phyloP scores from a whole-genome alignment of 1,139 yeast genomes.

The Maudiozyma humilis region DNA sequence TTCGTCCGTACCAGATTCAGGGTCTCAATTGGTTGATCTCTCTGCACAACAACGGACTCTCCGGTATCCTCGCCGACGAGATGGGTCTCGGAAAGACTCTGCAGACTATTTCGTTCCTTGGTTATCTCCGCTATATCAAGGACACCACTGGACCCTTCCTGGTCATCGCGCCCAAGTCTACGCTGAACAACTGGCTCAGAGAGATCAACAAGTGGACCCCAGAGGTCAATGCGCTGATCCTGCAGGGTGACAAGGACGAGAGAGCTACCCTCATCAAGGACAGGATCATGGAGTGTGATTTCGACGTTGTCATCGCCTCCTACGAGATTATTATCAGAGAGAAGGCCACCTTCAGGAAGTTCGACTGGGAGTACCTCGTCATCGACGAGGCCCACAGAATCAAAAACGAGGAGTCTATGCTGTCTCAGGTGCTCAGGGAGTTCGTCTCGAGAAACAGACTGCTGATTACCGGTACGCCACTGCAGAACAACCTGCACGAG shows the following conservation, averaged over 20 bases:
- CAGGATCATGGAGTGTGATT: constrained; percentile 58
- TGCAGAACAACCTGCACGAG: constrained; percentile 91
- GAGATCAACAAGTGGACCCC: constrained; percentile 95
- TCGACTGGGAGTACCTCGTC: constrained; percentile 88
- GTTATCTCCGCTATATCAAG: constrained; percentile 70
- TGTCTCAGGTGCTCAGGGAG: constrained; percentile 81
- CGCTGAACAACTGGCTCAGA: constrained; percentile 91
- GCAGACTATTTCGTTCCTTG: constrained; percentile 86
- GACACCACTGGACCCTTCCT: constrained; percentile 85
- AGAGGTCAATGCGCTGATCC: constrained; percentile 75
- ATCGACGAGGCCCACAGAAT: constrained; percentile 97
- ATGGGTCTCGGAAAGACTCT: constrained; percentile 96
- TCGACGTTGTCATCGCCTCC: constrained; percentile 84
- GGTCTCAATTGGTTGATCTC: constrained; percentile 90
- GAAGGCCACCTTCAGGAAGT: constrained; percentile 66
- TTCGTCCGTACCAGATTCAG: constrained; percentile 80
- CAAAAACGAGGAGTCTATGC: constrained; percentile 83
- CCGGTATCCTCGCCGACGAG: constrained; percentile 94
- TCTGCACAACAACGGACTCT: constrained; percentile 67
- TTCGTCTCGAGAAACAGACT: constrained; percentile 79
- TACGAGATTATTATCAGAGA: constrained; percentile 91
- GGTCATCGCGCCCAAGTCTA: constrained; percentile 89
- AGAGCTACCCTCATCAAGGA: constrained; percentile 55
- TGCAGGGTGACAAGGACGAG: constrained; percentile 81
- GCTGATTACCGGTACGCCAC: constrained; percentile 90